Conservation (phyloP, 192 early-diverging fungal genomes). For the Chytriomyces sp. region DNA sequence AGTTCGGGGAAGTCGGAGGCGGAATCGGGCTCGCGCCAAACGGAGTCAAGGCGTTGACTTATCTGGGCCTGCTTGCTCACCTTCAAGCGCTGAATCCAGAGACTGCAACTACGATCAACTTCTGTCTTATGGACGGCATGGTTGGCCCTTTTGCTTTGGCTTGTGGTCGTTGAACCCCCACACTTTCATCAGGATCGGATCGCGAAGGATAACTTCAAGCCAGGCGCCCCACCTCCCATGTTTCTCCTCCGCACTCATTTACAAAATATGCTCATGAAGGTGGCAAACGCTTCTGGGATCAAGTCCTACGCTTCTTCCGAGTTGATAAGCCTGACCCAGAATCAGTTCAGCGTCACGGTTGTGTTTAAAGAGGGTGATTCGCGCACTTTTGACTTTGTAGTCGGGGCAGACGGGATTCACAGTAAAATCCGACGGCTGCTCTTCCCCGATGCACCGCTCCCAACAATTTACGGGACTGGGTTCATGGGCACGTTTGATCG, state of each 20-base stretch:
- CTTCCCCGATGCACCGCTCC: background rate
- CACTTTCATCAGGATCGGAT: background rate
- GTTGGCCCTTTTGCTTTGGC: background rate
- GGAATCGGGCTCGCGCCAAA: background rate
- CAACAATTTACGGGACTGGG: constrained; percentile 4
- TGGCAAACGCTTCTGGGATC: background rate
- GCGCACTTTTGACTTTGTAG: background rate
- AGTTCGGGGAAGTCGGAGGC: background rate
- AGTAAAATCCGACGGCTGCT: background rate
- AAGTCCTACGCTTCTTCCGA: background rate
- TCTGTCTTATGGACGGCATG: background rate
- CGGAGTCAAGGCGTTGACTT: background rate
- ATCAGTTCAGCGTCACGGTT: background rate
- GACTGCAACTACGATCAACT: background rate
- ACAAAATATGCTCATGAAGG: background rate
- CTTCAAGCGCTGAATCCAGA: background rate
- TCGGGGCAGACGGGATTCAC: constrained; percentile 25
- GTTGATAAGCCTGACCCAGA: background rate
- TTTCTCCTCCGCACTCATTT: background rate
- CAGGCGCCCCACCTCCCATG: background rate
- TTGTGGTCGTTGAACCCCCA: background rate
- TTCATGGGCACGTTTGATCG: constrained; percentile 7
- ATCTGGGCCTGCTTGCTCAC: background rate
- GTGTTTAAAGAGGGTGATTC: background rate
- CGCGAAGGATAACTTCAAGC: background rate